Conservation (phyloP, 1,284 basidiomycete species). For the Ganoderma boninense region DNA sequence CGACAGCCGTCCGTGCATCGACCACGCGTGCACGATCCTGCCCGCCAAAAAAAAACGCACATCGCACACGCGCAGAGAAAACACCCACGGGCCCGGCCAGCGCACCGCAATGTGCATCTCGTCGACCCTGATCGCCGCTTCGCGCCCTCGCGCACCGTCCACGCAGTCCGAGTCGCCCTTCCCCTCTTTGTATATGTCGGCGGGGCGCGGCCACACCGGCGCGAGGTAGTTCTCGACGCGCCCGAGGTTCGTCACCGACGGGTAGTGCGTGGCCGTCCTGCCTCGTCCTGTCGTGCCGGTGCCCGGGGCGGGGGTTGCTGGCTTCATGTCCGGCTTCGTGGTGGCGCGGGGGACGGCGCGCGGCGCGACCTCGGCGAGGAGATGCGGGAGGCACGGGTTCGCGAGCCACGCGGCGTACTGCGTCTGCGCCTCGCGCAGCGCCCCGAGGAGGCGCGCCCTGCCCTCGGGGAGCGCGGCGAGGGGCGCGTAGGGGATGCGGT, state of each 20-base stretch:
- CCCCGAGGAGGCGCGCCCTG: neutral
- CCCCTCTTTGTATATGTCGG: no score
- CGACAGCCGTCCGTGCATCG: no score
- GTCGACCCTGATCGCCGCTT: neutral
- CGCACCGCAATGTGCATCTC: neutral
- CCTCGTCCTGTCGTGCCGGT: no score
- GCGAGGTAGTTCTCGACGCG: neutral
- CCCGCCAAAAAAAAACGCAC: no score
- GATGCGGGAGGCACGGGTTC: constrained; percentile 2
- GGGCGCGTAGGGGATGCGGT: neutral
- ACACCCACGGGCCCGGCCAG: neutral
- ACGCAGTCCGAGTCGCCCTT: no score
- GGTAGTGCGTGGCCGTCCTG: no score
- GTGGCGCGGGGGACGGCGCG: neutral
- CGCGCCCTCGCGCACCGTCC: neutral
- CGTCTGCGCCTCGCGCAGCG: neutral
- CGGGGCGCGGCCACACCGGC: neutral
- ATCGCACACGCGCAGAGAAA: no score
- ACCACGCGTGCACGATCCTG: no score
- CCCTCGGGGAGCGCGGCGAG: neutral
- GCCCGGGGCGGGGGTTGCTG: no score
- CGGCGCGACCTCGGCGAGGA: neutral
- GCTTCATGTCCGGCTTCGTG: neutral
- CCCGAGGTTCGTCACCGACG: neutral
- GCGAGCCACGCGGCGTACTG: neutral